Evolutionary conservation across 768 basidiomycete genomes (phyloP), one percentile per base, ranked within the genome.

Genomic region (Mycena kentingensis): DNA sequence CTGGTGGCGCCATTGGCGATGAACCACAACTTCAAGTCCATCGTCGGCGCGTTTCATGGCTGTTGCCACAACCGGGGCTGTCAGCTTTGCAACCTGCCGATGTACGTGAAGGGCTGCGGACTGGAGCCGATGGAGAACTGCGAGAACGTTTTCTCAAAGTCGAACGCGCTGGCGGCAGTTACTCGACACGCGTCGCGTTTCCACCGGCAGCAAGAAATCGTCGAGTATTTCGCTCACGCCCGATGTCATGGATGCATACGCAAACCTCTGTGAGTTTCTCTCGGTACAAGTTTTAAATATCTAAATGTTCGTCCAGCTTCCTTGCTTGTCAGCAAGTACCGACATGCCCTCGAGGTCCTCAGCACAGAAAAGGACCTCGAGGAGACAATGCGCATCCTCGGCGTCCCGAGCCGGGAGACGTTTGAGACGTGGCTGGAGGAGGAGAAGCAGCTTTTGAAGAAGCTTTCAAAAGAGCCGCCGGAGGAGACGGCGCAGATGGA

Each of bases 401-500:
- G 28, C 19, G 32, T 47, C n/a, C 10, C 7, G n/a, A n/a, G 16
- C n/a, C 31, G 46, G 18, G 5, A 3, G 3, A 22, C 12, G 5
- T 61, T 61, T 6, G 27, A 52, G 0, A 3, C 2, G 18, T 61
- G 60, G 60, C 38, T 54, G 4, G 46, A 16, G 3, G 46, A 51
- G n/a, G n/a, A n/a, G n/a, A n/a, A n/a, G n/a, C n/a, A n/a, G n/a
- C n/a, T n/a, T n/a, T n/a, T n/a, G n/a, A n/a, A n/a, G n/a, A n/a
- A n/a, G n/a, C n/a, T n/a, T n/a, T n/a, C n/a, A n/a, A n/a, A n/a
- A n/a, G n/a, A n/a, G n/a, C n/a, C n/a, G n/a, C n/a, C 63, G 5
- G 21, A 13, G 11, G 55, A 55, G 16, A 60, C 58, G 41, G 3
- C 55, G 41, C 46, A 53, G 28, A 58, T 55, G 56, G 59, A 60